A percentile compares a stretch with the other conserved stretches of the same genome.
These are phyloP conservation scores for Didymella keratinophila DNA, from an alignment of 2,329 filamentous ascomycete genomes.

Conservation along the genomic window DNA sequence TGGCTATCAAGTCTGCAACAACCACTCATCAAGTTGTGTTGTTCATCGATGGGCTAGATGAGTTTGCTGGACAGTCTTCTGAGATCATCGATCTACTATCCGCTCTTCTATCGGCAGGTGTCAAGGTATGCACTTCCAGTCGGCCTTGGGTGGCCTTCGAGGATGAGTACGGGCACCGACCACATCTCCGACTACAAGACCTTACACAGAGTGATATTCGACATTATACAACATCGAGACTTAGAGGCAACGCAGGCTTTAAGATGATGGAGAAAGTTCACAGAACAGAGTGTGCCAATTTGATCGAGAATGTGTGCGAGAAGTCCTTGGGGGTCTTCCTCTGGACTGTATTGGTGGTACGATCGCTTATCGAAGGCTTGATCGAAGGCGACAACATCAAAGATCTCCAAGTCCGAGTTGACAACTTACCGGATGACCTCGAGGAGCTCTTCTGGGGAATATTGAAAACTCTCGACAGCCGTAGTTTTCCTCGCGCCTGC, in stretches of 20 bases:
- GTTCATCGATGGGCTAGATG: constrained; percentile 21
- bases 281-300: too few species aligned
- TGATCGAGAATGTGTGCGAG: constrained; percentile 18
- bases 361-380: constrained; percentile 20
- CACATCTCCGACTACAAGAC: constrained; percentile 19
- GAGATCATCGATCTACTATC: constrained; percentile 11
- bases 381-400: constrained; percentile 14
- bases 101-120: not conserved
- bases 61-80: constrained; percentile 4
- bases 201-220: constrained; percentile 27
- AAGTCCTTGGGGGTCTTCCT: constrained; percentile 29
- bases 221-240: not conserved
- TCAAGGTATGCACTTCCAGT: constrained; percentile 39
- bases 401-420: constrained; percentile 17
- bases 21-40: too few species aligned
- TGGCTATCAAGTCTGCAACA: too few species aligned
- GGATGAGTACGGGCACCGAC: constrained; percentile 27
- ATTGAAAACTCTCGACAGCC: not conserved
- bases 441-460: constrained; percentile 27
- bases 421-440: constrained; percentile 21
- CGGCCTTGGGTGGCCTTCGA: constrained; percentile 38
- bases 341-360: constrained; percentile 24
- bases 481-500: too few species aligned
- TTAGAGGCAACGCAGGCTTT: not conserved
- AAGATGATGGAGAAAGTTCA: not conserved